phyloP scores from a whole-genome alignment of 306 rosid species.

The Cotoneaster glaucophyllus region DNA sequence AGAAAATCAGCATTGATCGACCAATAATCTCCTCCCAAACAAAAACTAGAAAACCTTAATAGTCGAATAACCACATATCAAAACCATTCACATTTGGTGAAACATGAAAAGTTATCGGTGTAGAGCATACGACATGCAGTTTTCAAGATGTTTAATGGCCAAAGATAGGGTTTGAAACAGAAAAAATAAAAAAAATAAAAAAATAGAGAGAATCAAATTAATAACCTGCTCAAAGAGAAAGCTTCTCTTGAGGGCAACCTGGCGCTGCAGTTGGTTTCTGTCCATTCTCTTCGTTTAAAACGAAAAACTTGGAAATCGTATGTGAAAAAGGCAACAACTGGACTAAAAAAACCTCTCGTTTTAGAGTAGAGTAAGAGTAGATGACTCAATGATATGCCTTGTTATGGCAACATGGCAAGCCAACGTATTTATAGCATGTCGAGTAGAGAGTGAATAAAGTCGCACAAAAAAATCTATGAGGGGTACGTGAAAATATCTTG shows the following conservation, averaged over 20 bases:
- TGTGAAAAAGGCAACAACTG: background rate
- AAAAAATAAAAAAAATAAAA: fast-evolving
- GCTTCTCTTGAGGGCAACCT: constrained; percentile 38
- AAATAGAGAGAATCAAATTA: background rate
- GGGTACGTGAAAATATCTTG: constrained; percentile 5
- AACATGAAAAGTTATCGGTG: background rate
- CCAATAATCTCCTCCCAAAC: background rate
- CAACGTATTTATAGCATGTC: background rate
- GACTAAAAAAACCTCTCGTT: background rate
- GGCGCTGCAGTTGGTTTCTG: constrained; percentile 41
- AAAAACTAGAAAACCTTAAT: background rate
- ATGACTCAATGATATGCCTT: background rate
- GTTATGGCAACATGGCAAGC: background rate
- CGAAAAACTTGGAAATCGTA: background rate
- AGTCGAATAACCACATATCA: background rate
- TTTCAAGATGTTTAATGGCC: background rate
- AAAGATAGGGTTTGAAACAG: background rate
- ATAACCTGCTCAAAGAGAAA: constrained; percentile 64
- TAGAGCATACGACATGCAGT: background rate
- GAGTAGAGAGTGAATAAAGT: background rate
- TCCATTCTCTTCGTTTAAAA: constrained; percentile 31
- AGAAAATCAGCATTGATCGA: no score
- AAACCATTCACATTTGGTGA: background rate
- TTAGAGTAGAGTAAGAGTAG: background rate
- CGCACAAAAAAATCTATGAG: background rate